A percentile compares a stretch with the other conserved stretches of the same genome.
Conservation (phyloP, 805 yeast genomes). For the Pichia deserticola region DNA sequence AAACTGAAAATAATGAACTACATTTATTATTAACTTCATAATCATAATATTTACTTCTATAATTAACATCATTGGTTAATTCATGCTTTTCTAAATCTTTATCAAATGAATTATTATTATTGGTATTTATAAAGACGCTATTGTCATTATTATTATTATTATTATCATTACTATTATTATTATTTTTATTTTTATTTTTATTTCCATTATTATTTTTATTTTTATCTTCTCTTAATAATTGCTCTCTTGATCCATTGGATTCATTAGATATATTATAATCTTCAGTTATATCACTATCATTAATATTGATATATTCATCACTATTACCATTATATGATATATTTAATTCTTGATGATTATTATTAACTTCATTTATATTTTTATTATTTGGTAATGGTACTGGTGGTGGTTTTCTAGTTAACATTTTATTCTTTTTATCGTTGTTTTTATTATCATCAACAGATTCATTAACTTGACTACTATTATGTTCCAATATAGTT, state of each 20-base stretch:
- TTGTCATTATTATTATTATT: too few species aligned
- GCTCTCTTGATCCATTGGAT: slow-evolving; percentile 1
- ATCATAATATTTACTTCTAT: background rate
- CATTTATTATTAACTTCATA: background rate
- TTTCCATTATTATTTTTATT: too few species aligned
- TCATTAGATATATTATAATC: background rate
- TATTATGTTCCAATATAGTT: background rate
- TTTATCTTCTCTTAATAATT: background rate
- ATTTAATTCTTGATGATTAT: background rate
- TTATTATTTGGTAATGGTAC: background rate
- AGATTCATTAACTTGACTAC: background rate
- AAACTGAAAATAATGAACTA: slow-evolving; percentile 1
- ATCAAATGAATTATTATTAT: background rate
- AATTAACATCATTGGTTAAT: background rate
- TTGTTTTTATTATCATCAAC: background rate
- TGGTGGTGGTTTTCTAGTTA: background rate
- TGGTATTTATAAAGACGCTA: too few species aligned
- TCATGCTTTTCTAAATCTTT: slow-evolving; percentile 1
- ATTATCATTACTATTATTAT: too few species aligned
- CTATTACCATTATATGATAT: too few species aligned
- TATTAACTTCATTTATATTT: background rate
- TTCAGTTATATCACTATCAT: background rate
- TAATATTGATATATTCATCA: background rate
- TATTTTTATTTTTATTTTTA: too few species aligned
- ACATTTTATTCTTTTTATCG: too few species aligned